Evolutionary conservation across 768 basidiomycete genomes (phyloP), one percentile per base, ranked within the genome.

Genomic region (Daedaleopsis sinensis): DNA sequence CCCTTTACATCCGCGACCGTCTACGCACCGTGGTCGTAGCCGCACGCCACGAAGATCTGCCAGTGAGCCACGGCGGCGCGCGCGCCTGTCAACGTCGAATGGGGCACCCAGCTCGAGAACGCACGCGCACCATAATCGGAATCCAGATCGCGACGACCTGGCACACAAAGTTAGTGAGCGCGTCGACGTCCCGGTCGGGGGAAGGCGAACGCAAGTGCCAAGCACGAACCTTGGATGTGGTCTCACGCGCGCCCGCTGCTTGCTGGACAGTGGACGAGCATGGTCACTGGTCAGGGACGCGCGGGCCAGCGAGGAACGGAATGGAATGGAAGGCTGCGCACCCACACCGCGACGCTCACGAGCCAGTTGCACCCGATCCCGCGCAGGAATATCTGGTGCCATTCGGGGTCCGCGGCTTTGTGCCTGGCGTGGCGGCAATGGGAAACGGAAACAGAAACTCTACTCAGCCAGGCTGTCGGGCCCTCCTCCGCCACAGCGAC

Each of bases 311-410:
- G 4, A 50, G 32, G 52, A 5, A n/a, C n/a, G n/a, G n/a, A n/a
- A n/a, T n/a, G n/a, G 39, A 44, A 35, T 27, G 5, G 36, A 59
- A n/a, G 5, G 13, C 3, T 19, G 72, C 87, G 32, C 58, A 89
- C 89, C 88, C 89, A 91, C 57, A 91, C 77, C 1, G 88, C 89
- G 6, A 90, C 73, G 61, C 81, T 88, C 39, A 91, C 89, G 1
- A 91, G 78, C 88, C 88, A 91, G 65, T 91, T 91, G 65, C 89
- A 91, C 7, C 82, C 89, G 63, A 91, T 88, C 0, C 89, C 89
- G 16, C 88, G 78, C 19, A 91, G 73, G 73, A 91, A 85, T 39
- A 91, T 86, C 69, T 91, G 84, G 70, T 89, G 79, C 88, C 88
- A 91, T 36, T 79, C 72, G 1, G 89, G 89, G 12, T 84, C 82